A percentile compares a stretch with the other conserved stretches of the same genome.
Conservation (phyloP, 345 rosid species). For the Ceriops tagal region DNA sequence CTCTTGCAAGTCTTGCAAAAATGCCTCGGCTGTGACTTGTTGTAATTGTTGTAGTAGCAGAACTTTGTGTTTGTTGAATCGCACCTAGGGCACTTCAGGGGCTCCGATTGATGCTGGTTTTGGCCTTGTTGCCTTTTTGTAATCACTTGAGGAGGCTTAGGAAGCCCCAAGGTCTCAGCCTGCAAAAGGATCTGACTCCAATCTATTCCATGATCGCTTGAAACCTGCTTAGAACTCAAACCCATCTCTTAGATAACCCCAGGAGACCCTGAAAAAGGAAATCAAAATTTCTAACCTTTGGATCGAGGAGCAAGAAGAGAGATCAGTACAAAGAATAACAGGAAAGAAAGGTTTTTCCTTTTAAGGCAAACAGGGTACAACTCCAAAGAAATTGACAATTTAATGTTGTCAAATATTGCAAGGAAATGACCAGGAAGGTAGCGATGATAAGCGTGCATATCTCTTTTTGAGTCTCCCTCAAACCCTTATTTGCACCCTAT, state of each 20-base stretch:
- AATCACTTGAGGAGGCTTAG: conserved; percentile 22
- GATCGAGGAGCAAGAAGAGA: conserved; percentile 38
- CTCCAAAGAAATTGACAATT: conserved; percentile 3
- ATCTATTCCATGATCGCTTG: conserved; percentile 34
- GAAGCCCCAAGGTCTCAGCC: conserved; percentile 31
- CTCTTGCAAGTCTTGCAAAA: conserved; percentile 89
- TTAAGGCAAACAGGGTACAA: conserved; percentile 17
- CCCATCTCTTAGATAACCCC: conserved; percentile 28
- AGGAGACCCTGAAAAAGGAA: not conserved
- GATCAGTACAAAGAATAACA: conserved; percentile 24
- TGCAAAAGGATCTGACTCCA: conserved; percentile 46
- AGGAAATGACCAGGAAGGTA: conserved; percentile 40
- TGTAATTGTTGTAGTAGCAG: conserved; percentile 89
- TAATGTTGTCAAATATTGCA: conserved; percentile 8
- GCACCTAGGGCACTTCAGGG: conserved; percentile 83
- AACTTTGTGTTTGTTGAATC: conserved; percentile 88
- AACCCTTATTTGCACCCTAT: not conserved
- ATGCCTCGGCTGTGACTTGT: conserved; percentile 84
- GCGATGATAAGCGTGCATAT: conserved; percentile 39
- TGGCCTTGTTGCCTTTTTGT: conserved; percentile 31
- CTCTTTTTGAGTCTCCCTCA: conserved; percentile 15
- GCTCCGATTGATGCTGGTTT: conserved; percentile 41
- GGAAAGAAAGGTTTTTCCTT: conserved; percentile 16
- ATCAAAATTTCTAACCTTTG: conserved; percentile 25
- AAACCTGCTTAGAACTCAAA: conserved; percentile 49